Conservation (phyloP, 495 filamentous ascomycete genomes). For the Podospora pseudocomata region DNA sequence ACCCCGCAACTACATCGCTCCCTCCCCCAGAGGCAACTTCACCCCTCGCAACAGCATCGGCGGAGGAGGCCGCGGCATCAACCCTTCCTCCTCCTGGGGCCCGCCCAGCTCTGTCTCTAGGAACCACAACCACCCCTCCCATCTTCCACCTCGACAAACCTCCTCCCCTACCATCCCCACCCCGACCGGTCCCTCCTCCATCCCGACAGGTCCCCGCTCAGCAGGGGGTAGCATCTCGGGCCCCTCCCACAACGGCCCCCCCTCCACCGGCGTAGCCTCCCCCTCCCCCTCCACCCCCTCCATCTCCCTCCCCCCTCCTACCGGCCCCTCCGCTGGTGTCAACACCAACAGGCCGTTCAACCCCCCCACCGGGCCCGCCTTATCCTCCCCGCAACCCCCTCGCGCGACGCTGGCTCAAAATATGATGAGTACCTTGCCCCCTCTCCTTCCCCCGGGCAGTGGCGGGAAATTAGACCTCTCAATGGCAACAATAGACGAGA, state of each 20-base stretch:
- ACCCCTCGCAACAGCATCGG: conserved; percentile 40
- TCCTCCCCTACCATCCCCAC: conserved; percentile 33
- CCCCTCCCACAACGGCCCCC: conserved; percentile 8
- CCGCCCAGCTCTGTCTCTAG: conserved; percentile 30
- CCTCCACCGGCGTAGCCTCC: conserved; percentile 11
- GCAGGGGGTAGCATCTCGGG: conserved; percentile 1
- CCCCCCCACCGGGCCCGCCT: conserved; percentile 47
- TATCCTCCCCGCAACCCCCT: conserved; percentile 21
- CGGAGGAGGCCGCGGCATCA: conserved; percentile 28
- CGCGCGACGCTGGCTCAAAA: conserved; percentile 42
- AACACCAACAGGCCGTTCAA: conserved; percentile 40
- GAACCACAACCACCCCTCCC: conserved; percentile 1
- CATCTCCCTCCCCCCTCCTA: conserved; percentile 17
- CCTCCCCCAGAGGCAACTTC: conserved; percentile 34
- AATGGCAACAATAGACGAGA: conserved; percentile 34
- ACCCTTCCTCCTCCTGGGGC: conserved; percentile 18
- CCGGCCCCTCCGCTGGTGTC: conserved; percentile 18
- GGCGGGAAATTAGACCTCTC: conserved; percentile 44
- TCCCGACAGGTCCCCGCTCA: conserved; percentile 44
- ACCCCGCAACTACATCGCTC: conserved; percentile 45
- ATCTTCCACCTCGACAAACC: conserved; percentile 16
- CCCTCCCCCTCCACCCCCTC: conserved; percentile 26
- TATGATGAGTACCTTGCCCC: conserved; percentile 40
- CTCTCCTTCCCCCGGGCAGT: conserved; percentile 28
- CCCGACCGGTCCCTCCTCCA: conserved; percentile 32